phyloP scores from a whole-genome alignment of 345 rosid genomes.

The Psidium guajava region DNA sequence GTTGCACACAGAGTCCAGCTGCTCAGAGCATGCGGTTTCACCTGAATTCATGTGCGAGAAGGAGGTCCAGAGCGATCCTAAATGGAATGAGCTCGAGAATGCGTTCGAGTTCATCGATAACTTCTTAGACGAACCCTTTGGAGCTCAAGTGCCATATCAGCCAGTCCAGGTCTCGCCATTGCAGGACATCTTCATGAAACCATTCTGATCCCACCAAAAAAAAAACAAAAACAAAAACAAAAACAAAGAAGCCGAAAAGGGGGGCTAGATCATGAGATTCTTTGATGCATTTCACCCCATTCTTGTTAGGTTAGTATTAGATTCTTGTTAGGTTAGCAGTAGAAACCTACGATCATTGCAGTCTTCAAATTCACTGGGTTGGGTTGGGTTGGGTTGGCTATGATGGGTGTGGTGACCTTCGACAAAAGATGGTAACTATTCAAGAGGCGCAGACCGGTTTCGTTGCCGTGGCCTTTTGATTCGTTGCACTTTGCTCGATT shows the following conservation, averaged over 20 bases:
- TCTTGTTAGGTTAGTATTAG: not conserved
- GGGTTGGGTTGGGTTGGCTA: not conserved
- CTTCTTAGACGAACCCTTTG: slow-evolving; percentile 44
- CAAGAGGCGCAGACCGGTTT: not conserved
- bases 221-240: too few species aligned
- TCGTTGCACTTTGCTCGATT: not conserved
- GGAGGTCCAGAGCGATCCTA: slow-evolving; percentile 51
- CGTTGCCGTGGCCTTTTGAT: not conserved
- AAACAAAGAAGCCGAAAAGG: too few species aligned
- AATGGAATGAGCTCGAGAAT: slow-evolving; percentile 21
- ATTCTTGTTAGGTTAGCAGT: not conserved
- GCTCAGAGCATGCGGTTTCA: slow-evolving; percentile 55
- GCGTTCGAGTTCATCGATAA: slow-evolving; percentile 14
- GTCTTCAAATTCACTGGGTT: not conserved
- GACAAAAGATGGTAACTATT: not conserved
- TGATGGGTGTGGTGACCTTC: not conserved
- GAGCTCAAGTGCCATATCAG: slow-evolving; percentile 23
- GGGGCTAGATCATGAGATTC: not conserved
- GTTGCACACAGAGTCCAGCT: slow-evolving; percentile 46
- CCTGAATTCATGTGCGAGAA: slow-evolving; percentile 35
- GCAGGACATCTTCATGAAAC: slow-evolving; percentile 26
- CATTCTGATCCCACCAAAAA: slow-evolving; percentile 2
- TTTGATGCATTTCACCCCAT: not conserved
- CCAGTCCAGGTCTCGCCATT: slow-evolving; percentile 22
- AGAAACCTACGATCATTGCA: not conserved